A percentile compares a stretch with the other conserved stretches of the same genome.
These are phyloP conservation scores for Thozetella sp. DNA, from an alignment of 495 filamentous ascomycete species.

Conservation along the genomic window DNA sequence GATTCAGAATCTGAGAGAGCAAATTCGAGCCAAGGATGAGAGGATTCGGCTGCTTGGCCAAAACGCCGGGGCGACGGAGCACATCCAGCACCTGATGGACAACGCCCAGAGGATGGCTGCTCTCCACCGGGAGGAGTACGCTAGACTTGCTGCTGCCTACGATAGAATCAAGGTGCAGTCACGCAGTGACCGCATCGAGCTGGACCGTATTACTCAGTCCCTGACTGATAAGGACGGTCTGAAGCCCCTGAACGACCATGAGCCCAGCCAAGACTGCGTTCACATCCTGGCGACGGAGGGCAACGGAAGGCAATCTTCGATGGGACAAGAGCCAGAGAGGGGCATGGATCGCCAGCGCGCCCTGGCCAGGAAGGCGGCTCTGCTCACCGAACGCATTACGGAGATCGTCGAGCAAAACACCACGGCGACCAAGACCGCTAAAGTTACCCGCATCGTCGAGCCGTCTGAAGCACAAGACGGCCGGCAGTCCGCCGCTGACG, in stretches of 20 bases:
- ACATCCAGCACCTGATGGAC: neutral
- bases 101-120: neutral
- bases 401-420: constrained; percentile 31
- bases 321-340: constrained; percentile 32
- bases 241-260: constrained; percentile 21
- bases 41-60: neutral
- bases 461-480: constrained; percentile 24
- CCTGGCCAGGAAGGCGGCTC: constrained; percentile 30
- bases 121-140: constrained; percentile 18
- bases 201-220: constrained; percentile 25
- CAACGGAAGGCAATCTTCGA: constrained; percentile 29
- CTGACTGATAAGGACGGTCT: constrained; percentile 24
- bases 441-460: constrained; percentile 34
- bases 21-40: neutral
- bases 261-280: constrained; percentile 25
- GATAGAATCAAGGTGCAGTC: constrained; percentile 25
- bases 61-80: neutral
- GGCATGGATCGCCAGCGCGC: constrained; percentile 22
- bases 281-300: constrained; percentile 26
- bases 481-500: constrained; percentile 15
- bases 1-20: constrained; percentile 13
- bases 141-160: constrained; percentile 24
- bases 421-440: constrained; percentile 29
- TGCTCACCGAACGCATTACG: constrained; percentile 24
- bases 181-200: constrained; percentile 25